Conservation (phyloP, 2,329 filamentous ascomycete species). For the Passalora sequoiae region DNA sequence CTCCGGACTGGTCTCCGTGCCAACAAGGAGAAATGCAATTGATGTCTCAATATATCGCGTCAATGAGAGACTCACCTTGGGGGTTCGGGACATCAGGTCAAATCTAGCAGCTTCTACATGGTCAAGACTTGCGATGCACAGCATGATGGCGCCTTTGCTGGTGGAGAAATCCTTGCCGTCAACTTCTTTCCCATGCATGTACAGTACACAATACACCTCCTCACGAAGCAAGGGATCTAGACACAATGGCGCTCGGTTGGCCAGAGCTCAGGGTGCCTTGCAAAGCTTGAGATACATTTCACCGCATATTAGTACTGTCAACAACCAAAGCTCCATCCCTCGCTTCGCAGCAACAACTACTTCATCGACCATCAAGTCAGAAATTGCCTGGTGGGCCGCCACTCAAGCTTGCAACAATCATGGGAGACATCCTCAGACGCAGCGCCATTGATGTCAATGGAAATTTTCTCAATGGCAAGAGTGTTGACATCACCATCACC, state of each 20-base stretch:
- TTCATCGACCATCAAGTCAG: background rate
- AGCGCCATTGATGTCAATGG: slow-evolving; percentile 23
- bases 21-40: too few species aligned
- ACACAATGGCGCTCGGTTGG: background rate
- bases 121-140: too few species aligned
- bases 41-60: too few species aligned
- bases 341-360: background rate
- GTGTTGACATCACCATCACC: slow-evolving; percentile 55
- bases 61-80: too few species aligned
- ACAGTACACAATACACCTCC: too few species aligned
- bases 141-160: too few species aligned
- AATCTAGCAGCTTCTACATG: too few species aligned
- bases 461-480: slow-evolving; percentile 44
- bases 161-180: too few species aligned
- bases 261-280: slow-evolving; percentile 1
- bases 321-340: background rate
- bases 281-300: background rate
- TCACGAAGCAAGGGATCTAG: background rate
- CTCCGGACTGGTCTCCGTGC: too few species aligned
- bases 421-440: slow-evolving; percentile 14
- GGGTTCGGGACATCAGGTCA: too few species aligned
- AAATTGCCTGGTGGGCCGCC: background rate
- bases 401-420: background rate
- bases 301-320: background rate
- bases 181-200: slow-evolving; percentile 1